These are phyloP conservation scores for Volvox africanus DNA, from an alignment of 139 green algal species.

Conservation along the genomic window DNA sequence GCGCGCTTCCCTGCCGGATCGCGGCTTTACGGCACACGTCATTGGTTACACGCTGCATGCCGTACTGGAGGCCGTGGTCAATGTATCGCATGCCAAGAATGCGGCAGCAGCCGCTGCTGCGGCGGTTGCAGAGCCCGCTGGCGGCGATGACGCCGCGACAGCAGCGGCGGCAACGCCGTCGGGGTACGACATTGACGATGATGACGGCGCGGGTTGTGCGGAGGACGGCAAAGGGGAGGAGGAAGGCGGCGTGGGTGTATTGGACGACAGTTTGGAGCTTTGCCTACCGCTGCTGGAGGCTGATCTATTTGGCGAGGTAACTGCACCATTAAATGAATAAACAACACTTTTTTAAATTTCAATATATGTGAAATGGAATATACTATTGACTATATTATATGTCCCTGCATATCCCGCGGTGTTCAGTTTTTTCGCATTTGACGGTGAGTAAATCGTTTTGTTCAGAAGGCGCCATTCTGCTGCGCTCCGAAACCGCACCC, in stretches of 20 bases:
- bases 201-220: not conserved
- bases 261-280: conserved; percentile 74
- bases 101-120: conserved; percentile 40
- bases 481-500: too few species aligned
- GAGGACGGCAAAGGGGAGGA: not conserved
- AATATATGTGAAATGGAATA: too few species aligned
- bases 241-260: conserved; percentile 51
- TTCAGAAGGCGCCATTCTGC: too few species aligned
- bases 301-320: conserved; percentile 81
- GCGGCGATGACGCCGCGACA: conserved; percentile 21
- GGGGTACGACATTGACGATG: conserved; percentile 33
- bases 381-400: too few species aligned
- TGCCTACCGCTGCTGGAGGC: conserved; percentile 84
- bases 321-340: too few species aligned
- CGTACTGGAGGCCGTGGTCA: conserved; percentile 73
- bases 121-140: conserved; percentile 33
- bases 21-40: conserved; percentile 90
- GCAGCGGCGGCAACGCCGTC: conserved; percentile 34
- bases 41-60: conserved; percentile 90
- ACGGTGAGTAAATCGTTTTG: too few species aligned
- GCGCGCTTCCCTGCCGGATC: conserved; percentile 64
- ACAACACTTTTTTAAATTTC: too few species aligned
- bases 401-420: too few species aligned
- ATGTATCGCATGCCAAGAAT: not conserved
- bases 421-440: too few species aligned